Base-by-base conservation (phyloP, 2,329 filamentous ascomycete species). In the Exophiala sp. region DNA sequence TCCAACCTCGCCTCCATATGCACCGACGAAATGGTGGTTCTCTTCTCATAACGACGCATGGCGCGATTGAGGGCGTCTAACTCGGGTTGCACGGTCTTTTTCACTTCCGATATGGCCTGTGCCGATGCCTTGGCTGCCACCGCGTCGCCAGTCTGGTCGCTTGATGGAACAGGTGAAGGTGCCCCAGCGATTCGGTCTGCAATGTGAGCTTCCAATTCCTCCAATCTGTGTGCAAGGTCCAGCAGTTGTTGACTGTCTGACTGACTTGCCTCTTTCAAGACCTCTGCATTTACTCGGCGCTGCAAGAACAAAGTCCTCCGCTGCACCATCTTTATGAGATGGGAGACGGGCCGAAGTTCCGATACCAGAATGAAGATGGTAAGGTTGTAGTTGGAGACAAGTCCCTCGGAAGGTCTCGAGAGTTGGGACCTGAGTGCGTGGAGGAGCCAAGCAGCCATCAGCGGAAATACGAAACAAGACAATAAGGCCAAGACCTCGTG, bases 381-480 rank as follows among this genome's bases (percentile, higher is more conserved):
- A 47, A 97, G 75, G 66, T 96, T 96, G 70, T 91, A 94, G 66
- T 95, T 87, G 3, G 88, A 95, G 5, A 97, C 84, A 9, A 97
- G 73, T 1, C 87, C 87, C 65, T 94, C 89, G 0, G 88, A 89
- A 0, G 86, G 87, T 1, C 86, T 78, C 19, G 86, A 90, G 14
- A 97, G 79, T 61, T 91, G 88, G 7, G 77, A 78, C 43, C 91
- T 81, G 51, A 96, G 86, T 16, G 80, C 73, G 64, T 96, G 90
- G 9, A 97, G 74, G 32, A 96, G 72, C 68, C 85, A 93, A 22
- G 90, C 86, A n/a, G 87, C 86, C 2, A 88, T 64, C 0, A 88
- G 63, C 0, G 91, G 91, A 23, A 86, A 83, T 22, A 85, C 53
- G 62, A 96, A 94, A 66, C 89, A 96, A 5, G 84, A 82, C 0